phyloP scores from a whole-genome alignment of 1,284 basidiomycete genomes.

The Inonotus hispidus region DNA sequence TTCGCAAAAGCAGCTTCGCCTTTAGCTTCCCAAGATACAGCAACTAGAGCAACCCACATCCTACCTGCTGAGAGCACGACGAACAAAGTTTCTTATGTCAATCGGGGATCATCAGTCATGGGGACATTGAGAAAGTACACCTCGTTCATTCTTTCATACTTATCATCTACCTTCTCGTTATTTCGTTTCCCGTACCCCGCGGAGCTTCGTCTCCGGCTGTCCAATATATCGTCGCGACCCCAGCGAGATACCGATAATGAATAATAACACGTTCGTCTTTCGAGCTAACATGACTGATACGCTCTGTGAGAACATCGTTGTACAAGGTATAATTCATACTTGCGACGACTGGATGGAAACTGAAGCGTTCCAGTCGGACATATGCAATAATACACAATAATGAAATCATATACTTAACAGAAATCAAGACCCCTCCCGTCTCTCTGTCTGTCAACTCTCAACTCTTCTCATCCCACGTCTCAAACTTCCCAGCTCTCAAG shows the following conservation, averaged over 20 bases:
- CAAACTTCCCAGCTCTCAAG: constrained; percentile 47
- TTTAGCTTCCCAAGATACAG: not conserved
- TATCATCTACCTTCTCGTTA: not conserved
- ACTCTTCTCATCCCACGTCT: constrained; percentile 64
- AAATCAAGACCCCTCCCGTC: not conserved
- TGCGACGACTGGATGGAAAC: too few relatives aligned
- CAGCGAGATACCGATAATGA: not conserved
- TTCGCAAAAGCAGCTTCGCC: constrained; percentile 9
- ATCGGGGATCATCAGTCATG: not conserved
- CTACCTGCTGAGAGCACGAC: too few relatives aligned
- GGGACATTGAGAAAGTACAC: not conserved
- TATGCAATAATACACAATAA: not conserved
- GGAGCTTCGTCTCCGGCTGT: not conserved
- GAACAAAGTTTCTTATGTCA: too few relatives aligned
- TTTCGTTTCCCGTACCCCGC: too few relatives aligned
- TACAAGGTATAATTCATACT: not conserved
- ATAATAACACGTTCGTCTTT: not conserved
- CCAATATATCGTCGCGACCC: not conserved
- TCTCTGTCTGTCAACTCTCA: too few relatives aligned
- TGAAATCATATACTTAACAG: not conserved
- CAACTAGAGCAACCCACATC: not conserved
- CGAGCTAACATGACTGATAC: not conserved
- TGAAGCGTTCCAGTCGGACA: too few relatives aligned
- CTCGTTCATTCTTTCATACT: not conserved
- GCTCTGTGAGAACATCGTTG: not conserved